Percentiles rank a stretch among this genome's conserved stretches.
phyloP scores from a whole-genome alignment of 257 asterid genomes.

The Coffea canephora region DNA sequence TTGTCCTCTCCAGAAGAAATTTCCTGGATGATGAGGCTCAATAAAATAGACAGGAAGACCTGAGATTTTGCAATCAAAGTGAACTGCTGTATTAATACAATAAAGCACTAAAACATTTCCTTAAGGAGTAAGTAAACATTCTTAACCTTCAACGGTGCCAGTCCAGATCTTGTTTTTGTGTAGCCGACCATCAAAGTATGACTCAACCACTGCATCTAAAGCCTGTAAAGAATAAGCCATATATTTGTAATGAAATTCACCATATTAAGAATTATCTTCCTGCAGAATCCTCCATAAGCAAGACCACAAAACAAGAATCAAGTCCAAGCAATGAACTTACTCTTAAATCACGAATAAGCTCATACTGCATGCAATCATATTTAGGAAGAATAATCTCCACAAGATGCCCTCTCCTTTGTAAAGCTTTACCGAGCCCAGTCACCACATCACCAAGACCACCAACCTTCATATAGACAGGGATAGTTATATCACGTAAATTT shows the following conservation, averaged over 20 bases:
- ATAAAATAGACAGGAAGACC: constrained; percentile 97
- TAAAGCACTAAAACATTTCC: constrained; percentile 17
- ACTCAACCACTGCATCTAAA: constrained; percentile 77
- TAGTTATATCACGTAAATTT: constrained; percentile 8
- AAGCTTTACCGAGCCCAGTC: constrained; percentile 90
- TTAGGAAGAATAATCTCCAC: constrained; percentile 91
- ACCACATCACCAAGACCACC: constrained; percentile 99
- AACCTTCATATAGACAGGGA: constrained; percentile 46
- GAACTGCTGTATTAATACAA: constrained; percentile 7
- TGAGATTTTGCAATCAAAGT: constrained; percentile 31
- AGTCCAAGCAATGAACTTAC: constrained; percentile 33
- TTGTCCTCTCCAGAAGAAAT: constrained; percentile 95
- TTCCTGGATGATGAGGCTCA: constrained; percentile 89
- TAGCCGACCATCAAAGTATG: constrained; percentile 83
- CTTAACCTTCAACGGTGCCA: constrained; percentile 89
- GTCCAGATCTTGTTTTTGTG: constrained; percentile 87
- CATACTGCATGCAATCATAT: constrained; percentile 88
- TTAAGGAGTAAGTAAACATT: constrained; percentile 11
- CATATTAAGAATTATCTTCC: not conserved
- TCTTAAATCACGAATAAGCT: constrained; percentile 60
- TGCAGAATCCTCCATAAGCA: not conserved
- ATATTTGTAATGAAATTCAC: constrained; percentile 15
- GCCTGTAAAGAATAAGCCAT: constrained; percentile 50
- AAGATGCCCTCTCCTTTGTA: constrained; percentile 91
- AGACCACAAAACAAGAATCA: not conserved